Percentiles rank a stretch among this genome's conserved stretches.
Evolutionary conservation across 208 protist species (phyloP).

Genomic region (Angomonas ambiguus): DNA sequence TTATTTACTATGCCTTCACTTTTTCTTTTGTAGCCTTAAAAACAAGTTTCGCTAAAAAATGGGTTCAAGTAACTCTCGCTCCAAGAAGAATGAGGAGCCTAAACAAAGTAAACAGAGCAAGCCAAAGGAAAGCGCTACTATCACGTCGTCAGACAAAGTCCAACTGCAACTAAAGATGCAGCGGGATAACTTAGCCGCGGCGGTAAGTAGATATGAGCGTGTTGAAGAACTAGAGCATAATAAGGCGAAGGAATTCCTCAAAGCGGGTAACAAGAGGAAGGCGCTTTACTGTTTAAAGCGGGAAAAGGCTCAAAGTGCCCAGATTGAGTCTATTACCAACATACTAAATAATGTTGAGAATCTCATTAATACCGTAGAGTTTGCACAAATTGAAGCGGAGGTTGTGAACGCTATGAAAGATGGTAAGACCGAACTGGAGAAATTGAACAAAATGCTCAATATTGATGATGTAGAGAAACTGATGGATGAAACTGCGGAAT

Average conservation of each 20-base stretch:
- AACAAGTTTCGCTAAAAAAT: too few relatives aligned
- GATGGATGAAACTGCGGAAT: conserved; percentile 71
- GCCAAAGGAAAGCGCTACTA: conserved; percentile 15
- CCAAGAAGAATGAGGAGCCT: too few relatives aligned
- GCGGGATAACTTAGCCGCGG: conserved; percentile 62
- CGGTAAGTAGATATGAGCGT: conserved; percentile 64
- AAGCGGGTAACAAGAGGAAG: conserved; percentile 56
- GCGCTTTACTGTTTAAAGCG: conserved; percentile 83
- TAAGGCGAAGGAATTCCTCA: conserved; percentile 61
- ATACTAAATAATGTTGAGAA: conserved; percentile 81
- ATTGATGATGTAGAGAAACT: conserved; percentile 77
- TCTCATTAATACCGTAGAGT: conserved; percentile 76
- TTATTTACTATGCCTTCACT: neutral
- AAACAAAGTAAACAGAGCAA: too few relatives aligned
- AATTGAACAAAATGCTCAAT: conserved; percentile 80
- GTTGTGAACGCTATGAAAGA: conserved; percentile 60
- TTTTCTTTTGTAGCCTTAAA: neutral
- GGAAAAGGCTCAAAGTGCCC: conserved; percentile 47
- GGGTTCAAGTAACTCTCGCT: too few relatives aligned
- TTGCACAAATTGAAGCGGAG: conserved; percentile 66
- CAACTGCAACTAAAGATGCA: conserved; percentile 83
- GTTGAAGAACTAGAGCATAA: conserved; percentile 44
- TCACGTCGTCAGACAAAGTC: conserved; percentile 61
- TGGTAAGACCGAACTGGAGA: conserved; percentile 68
- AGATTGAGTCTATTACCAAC: conserved; percentile 50